A percentile compares a stretch with the other conserved stretches of the same genome.
Conservation (phyloP, 495 filamentous ascomycete species). For the Penicillium alfredii region DNA sequence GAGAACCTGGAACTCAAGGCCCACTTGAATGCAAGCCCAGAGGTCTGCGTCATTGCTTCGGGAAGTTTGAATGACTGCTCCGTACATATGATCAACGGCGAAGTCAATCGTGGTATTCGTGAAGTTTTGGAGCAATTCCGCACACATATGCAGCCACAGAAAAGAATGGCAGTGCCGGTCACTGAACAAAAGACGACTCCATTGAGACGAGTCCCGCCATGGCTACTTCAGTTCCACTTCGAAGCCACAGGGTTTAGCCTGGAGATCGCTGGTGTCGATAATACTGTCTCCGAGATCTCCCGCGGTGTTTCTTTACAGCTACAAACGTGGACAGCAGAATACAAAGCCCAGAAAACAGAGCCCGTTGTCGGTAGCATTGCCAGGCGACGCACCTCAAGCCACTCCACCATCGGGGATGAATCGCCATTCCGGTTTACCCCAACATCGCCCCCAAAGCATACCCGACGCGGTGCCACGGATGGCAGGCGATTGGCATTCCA, state of each 20-base stretch:
- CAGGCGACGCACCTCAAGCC: constrained; percentile 52
- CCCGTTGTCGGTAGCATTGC: constrained; percentile 51
- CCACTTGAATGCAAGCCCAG: constrained; percentile 75
- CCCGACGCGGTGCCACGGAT: constrained; percentile 60
- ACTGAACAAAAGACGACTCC: constrained; percentile 56
- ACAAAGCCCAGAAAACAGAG: constrained; percentile 72
- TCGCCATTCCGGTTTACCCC: constrained; percentile 50
- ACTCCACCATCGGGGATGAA: constrained; percentile 46
- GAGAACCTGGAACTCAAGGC: constrained; percentile 82
- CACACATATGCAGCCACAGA: constrained; percentile 58
- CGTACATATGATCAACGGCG: constrained; percentile 79
- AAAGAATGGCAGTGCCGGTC: constrained; percentile 43
- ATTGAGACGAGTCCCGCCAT: constrained; percentile 69
- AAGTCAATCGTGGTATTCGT: constrained; percentile 86
- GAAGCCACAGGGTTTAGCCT: constrained; percentile 83
- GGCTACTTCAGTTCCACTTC: constrained; percentile 78
- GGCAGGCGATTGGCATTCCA: constrained; percentile 78
- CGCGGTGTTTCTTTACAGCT: constrained; percentile 80
- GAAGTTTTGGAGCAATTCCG: constrained; percentile 81
- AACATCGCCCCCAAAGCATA: constrained; percentile 55
- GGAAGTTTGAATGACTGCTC: constrained; percentile 82
- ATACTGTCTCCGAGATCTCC: constrained; percentile 67
- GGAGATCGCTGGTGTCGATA: constrained; percentile 85
- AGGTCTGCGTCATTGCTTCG: constrained; percentile 73
- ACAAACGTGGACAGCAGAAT: constrained; percentile 87